These are phyloP conservation scores for Balamuthia mandrillaris DNA, from an alignment of 208 protist species.

Conservation along the genomic window DNA sequence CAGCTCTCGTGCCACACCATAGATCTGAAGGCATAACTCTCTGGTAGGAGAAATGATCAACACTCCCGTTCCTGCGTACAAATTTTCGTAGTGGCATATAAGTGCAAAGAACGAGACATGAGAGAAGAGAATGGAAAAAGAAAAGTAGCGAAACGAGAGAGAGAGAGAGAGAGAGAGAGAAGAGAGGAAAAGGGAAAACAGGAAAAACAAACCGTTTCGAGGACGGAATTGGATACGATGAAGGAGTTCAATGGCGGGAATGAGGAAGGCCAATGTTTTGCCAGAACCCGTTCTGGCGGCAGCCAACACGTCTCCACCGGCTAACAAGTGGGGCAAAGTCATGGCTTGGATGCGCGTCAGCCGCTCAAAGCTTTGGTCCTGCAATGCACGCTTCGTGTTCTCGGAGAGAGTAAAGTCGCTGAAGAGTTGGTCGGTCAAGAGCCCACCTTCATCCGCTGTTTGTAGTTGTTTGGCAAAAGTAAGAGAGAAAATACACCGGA, in stretches of 20 bases:
- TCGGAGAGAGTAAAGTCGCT: too few relatives aligned
- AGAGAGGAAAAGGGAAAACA: not conserved
- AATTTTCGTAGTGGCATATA: too few relatives aligned
- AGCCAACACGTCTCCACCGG: slow-evolving; percentile 60
- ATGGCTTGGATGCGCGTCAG: slow-evolving; percentile 91
- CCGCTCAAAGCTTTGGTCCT: too few relatives aligned
- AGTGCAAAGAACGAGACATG: not conserved
- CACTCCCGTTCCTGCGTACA: slow-evolving; percentile 65
- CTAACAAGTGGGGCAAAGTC: slow-evolving; percentile 54
- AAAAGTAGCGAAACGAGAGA: not conserved
- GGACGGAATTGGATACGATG: too few relatives aligned
- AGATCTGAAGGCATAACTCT: slow-evolving; percentile 98
- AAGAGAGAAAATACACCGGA: too few relatives aligned
- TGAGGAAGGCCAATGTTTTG: slow-evolving; percentile 98
- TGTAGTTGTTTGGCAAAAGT: too few relatives aligned
- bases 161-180: not conserved
- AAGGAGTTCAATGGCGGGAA: slow-evolving; percentile 97
- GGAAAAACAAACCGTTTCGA: not conserved
- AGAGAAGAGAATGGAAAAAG: not conserved
- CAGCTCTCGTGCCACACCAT: slow-evolving; percentile 89
- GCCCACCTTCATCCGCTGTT: too few relatives aligned
- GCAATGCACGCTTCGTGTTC: too few relatives aligned
- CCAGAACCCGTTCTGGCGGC: slow-evolving; percentile 78
- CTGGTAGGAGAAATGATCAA: slow-evolving; percentile 97
- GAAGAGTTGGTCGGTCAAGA: too few relatives aligned